Percentiles rank a stretch among this genome's conserved stretches.
Conservation (phyloP, 208 protist genomes). For the Acanthamoeba pearcei region DNA sequence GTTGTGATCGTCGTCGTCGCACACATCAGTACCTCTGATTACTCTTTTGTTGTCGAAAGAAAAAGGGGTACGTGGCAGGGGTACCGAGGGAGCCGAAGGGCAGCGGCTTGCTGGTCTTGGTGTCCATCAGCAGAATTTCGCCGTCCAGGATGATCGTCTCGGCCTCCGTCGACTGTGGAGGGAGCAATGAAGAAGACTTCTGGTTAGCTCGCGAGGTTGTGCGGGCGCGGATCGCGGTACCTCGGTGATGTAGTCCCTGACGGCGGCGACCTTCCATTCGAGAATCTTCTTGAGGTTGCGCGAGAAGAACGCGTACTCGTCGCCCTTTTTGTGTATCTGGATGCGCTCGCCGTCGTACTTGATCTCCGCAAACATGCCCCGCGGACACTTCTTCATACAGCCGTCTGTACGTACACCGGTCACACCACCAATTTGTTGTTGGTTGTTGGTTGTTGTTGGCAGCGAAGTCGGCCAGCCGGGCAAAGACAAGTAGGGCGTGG, state of each 20-base stretch:
- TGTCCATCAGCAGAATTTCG: constrained; percentile 93
- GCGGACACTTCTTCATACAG: constrained; percentile 88
- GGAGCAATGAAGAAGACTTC: no score
- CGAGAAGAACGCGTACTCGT: constrained; percentile 88
- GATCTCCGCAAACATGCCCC: constrained; percentile 92
- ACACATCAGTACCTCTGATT: no score
- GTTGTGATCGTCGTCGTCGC: no score
- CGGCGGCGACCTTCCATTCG: constrained; percentile 88
- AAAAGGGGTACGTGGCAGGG: background rate
- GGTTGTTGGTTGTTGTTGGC: no score
- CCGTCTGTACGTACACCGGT: constrained; percentile 30
- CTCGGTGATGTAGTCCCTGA: constrained; percentile 86
- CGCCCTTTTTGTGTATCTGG: constrained; percentile 91
- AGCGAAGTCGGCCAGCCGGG: no score
- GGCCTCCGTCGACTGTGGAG: constrained; percentile 84
- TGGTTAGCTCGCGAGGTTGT: no score
- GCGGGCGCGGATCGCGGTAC: no score
- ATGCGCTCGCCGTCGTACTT: constrained; percentile 95
- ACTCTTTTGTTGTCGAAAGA: no score
- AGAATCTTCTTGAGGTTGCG: constrained; percentile 90
- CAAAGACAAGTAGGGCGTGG: background rate
- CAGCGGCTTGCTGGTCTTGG: constrained; percentile 86
- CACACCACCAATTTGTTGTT: no score
- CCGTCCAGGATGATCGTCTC: constrained; percentile 91
- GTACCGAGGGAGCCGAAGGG: constrained; percentile 92